These are phyloP conservation scores for Aspergillus phoenicis DNA, from an alignment of 2,329 filamentous ascomycete genomes.

Conservation along the genomic window DNA sequence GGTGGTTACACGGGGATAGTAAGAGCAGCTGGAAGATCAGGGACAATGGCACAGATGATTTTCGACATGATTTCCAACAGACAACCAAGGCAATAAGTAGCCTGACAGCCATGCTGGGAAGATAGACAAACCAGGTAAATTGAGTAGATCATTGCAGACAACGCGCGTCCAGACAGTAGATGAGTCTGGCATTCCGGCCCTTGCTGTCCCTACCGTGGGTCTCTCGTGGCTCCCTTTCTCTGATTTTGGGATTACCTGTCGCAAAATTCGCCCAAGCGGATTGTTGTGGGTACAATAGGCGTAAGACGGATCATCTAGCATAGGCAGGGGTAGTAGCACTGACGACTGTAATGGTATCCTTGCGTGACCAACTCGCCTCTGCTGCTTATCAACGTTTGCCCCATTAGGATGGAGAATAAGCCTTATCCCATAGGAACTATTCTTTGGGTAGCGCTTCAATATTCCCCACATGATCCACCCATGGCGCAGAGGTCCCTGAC, in stretches of 20 bases:
- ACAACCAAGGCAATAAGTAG: slow-evolving; percentile 14
- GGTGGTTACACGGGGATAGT: background rate
- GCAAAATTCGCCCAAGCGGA: slow-evolving; percentile 5
- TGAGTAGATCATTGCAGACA: slow-evolving; percentile 11
- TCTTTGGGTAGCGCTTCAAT: slow-evolving; percentile 5
- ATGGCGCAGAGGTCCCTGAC: background rate
- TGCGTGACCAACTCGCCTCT: slow-evolving; percentile 8
- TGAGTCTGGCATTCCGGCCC: slow-evolving; percentile 20
- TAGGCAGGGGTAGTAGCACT: slow-evolving; percentile 4
- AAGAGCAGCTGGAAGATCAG: background rate
- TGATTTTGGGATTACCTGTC: slow-evolving; percentile 3
- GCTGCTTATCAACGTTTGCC: slow-evolving; percentile 2
- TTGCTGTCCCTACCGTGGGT: slow-evolving; percentile 8
- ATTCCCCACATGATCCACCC: slow-evolving; percentile 12
- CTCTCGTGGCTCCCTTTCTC: background rate
- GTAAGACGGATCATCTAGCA: slow-evolving; percentile 8
- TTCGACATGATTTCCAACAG: background rate
- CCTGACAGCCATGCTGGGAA: background rate
- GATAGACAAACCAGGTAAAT: slow-evolving; percentile 3
- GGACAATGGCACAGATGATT: background rate
- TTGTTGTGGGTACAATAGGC: slow-evolving; percentile 12
- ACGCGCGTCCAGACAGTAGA: slow-evolving; percentile 18
- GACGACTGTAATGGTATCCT: slow-evolving; percentile 8
- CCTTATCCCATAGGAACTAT: slow-evolving; percentile 6
- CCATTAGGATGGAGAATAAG: background rate